These are phyloP conservation scores for Collariella sp. DNA, from an alignment of 495 filamentous ascomycete species.

Conservation along the genomic window DNA sequence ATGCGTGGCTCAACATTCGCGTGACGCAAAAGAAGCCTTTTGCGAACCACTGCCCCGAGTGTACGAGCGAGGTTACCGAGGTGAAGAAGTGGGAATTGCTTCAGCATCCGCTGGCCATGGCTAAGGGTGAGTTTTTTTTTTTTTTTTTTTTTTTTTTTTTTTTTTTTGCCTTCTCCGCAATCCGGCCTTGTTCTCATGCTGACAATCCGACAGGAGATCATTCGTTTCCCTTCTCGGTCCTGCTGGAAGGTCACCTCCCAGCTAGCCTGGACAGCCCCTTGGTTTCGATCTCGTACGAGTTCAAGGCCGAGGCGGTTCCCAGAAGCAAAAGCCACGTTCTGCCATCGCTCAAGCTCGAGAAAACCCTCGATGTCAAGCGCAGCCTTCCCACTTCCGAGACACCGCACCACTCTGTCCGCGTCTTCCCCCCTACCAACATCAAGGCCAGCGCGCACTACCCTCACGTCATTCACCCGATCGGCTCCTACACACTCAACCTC, in stretches of 20 bases:
- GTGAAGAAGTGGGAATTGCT: slow-evolving; percentile 74
- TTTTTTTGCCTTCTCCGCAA: not conserved
- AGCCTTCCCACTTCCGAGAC: slow-evolving; percentile 51
- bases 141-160: not conserved
- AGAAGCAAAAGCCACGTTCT: slow-evolving; percentile 30
- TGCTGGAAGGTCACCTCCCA: slow-evolving; percentile 80
- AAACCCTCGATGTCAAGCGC: slow-evolving; percentile 62
- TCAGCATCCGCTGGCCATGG: slow-evolving; percentile 53
- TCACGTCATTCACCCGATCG: slow-evolving; percentile 78
- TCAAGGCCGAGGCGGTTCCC: slow-evolving; percentile 67
- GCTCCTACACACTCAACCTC: slow-evolving; percentile 69
- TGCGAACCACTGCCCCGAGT: slow-evolving; percentile 64
- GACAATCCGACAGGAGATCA: slow-evolving; percentile 44
- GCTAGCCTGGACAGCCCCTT: slow-evolving; percentile 68
- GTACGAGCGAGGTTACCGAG: slow-evolving; percentile 57
- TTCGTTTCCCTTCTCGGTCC: slow-evolving; percentile 82
- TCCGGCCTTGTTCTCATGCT: slow-evolving; percentile 5
- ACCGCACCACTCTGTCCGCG: slow-evolving; percentile 74
- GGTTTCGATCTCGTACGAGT: slow-evolving; percentile 66
- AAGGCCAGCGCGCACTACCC: slow-evolving; percentile 72
- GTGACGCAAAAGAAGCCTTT: slow-evolving; percentile 74
- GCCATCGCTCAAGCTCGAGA: slow-evolving; percentile 48
- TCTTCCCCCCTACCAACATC: slow-evolving; percentile 94
- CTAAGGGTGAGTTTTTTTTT: slow-evolving; percentile 39
- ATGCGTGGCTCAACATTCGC: slow-evolving; percentile 57